Evolutionary conservation across 2,329 filamentous ascomycete species (phyloP).

Genomic region (Penicillium thymicola): DNA sequence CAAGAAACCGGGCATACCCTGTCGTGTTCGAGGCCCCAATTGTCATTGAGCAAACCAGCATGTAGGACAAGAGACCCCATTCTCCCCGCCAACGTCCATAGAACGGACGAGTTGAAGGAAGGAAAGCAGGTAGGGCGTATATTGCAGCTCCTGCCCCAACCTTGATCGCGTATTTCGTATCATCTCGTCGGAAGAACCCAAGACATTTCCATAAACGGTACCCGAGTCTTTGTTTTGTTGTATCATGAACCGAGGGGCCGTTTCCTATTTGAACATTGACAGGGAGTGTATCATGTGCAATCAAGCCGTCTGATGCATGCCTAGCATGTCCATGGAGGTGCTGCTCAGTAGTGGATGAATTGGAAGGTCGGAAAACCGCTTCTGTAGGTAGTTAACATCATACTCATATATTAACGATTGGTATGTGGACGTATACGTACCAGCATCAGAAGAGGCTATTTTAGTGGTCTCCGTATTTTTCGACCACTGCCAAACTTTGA

Average conservation of each 20-base stretch:
- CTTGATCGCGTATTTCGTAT: constrained; percentile 80
- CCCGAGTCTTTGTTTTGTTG: constrained; percentile 31
- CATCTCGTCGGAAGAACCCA: constrained; percentile 59
- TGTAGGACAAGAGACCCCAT: constrained; percentile 95
- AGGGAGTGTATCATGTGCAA: constrained; percentile 8
- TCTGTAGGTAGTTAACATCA: background rate
- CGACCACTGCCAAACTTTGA: constrained; percentile 67
- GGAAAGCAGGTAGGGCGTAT: constrained; percentile 85
- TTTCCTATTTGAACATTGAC: constrained; percentile 4
- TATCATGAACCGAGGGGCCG: constrained; percentile 3
- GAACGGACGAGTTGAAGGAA: constrained; percentile 70
- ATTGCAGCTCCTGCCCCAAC: constrained; percentile 85
- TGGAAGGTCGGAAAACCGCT: background rate
- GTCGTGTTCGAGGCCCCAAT: constrained; percentile 95
- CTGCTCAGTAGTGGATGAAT: background rate
- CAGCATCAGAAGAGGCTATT: constrained; percentile 27
- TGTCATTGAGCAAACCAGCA: constrained; percentile 98
- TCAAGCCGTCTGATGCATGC: constrained; percentile 9
- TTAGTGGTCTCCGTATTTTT: constrained; percentile 9
- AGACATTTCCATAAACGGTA: constrained; percentile 46
- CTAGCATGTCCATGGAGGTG: background rate
- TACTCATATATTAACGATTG: background rate
- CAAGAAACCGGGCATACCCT: constrained; percentile 78
- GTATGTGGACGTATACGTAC: constrained; percentile 13
- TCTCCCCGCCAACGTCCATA: constrained; percentile 91